Evolutionary conservation across 768 basidiomycete species (phyloP).

Genomic region (Trametes gibbosa): DNA sequence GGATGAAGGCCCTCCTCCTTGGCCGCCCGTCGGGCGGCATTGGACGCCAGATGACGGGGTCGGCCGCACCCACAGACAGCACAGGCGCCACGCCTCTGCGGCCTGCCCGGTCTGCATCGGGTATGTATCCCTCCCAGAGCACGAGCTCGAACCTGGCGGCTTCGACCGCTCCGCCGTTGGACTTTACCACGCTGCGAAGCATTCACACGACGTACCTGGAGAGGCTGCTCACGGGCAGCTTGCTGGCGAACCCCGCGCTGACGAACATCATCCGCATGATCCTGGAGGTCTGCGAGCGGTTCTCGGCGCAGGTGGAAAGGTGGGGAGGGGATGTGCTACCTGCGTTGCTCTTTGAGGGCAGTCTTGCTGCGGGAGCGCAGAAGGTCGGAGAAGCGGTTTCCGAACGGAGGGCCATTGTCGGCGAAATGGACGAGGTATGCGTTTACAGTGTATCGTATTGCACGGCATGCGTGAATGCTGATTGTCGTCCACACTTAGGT

Average conservation of each 20-base stretch:
- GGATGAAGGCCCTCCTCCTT: conserved; percentile 58
- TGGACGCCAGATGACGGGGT: conserved; percentile 21
- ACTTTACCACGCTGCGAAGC: conserved; percentile 82
- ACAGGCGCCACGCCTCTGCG: conserved; percentile 2
- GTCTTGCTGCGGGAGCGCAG: conserved; percentile 49
- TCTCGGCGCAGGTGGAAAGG: conserved; percentile 84
- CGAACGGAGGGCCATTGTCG: conserved; percentile 64
- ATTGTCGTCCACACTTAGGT: conserved; percentile 41
- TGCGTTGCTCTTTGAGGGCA: conserved; percentile 79
- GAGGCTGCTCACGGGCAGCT: conserved; percentile 72
- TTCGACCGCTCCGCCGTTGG: conserved; percentile 47
- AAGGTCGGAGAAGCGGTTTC: conserved; percentile 70
- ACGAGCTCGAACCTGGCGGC: conserved; percentile 23
- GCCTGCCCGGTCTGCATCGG: conserved; percentile 7
- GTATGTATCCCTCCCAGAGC: conserved; percentile 28
- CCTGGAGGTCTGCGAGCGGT: conserved; percentile 80
- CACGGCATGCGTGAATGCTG: not conserved
- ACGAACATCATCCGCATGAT: conserved; percentile 66
- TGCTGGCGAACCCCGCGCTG: conserved; percentile 65
- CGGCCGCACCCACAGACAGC: conserved; percentile 7
- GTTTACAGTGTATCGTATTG: not conserved
- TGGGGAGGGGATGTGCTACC: conserved; percentile 93
- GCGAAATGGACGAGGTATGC: conserved; percentile 75
- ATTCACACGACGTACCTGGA: conserved; percentile 83
- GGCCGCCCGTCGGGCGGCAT: conserved; percentile 24